phyloP scores from a whole-genome alignment of 192 early-diverging fungal species.

The Coemansia sp. region DNA sequence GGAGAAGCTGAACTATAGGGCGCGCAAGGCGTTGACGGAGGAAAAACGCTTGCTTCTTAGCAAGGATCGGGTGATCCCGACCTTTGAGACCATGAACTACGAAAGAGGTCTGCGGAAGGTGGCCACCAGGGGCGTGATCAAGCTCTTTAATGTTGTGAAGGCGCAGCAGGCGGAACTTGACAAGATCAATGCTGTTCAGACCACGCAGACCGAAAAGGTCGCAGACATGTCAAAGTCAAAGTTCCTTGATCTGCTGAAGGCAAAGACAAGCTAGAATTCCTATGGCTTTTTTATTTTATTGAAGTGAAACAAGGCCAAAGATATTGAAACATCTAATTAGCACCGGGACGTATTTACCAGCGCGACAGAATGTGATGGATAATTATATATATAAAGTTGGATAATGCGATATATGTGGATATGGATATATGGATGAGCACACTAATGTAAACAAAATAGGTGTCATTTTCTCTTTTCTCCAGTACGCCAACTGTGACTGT shows the following conservation, averaged over 20 bases:
- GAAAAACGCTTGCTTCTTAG: constrained; percentile 70
- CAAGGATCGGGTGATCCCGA: constrained; percentile 73
- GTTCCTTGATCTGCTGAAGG: constrained; percentile 73
- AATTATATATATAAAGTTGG: neutral
- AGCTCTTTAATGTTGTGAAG: constrained; percentile 92
- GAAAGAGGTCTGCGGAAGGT: constrained; percentile 89
- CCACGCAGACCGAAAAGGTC: constrained; percentile 59
- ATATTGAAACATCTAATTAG: no score
- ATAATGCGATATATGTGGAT: neutral
- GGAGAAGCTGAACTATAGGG: constrained; percentile 78
- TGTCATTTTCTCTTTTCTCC: no score
- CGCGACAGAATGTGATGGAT: neutral
- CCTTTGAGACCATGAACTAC: constrained; percentile 76
- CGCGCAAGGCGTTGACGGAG: constrained; percentile 70
- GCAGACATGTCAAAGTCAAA: constrained; percentile 64
- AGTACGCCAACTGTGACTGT: no score
- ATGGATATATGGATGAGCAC: no score
- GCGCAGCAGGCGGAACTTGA: constrained; percentile 75
- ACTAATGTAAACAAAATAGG: no score
- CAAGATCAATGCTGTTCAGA: constrained; percentile 48
- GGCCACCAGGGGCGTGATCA: constrained; percentile 89
- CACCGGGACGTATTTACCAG: no score
- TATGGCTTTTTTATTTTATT: neutral
- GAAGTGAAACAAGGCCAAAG: neutral
- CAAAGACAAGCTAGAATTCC: constrained; percentile 27